Evolutionary conservation across 1,284 basidiomycete genomes (phyloP).

Genomic region (Spongispora temasekensis): DNA sequence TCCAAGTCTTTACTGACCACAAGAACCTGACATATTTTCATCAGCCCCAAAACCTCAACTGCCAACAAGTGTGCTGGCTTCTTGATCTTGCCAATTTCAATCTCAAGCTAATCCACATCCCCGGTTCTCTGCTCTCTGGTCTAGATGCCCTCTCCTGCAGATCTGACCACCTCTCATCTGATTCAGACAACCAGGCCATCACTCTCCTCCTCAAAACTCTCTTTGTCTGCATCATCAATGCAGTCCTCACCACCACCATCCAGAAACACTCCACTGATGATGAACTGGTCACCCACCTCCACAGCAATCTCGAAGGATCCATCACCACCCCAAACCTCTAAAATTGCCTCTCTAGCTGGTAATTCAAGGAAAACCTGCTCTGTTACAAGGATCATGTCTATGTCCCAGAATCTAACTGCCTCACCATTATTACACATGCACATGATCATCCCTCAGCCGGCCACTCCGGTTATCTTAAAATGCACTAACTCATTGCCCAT

Average conservation of each 20-base stretch:
- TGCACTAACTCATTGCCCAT: neutral
- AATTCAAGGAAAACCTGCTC: neutral
- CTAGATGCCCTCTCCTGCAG: neutral
- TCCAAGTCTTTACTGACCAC: neutral
- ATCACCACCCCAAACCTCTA: neutral
- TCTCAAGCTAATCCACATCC: neutral
- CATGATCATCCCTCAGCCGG: neutral
- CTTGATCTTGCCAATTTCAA: neutral
- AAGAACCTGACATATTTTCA: neutral
- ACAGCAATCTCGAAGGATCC: neutral
- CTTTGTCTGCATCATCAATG: neutral
- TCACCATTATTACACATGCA: too few relatives aligned
- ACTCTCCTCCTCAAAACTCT: neutral
- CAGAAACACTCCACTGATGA: accelerated
- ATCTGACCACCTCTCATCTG: neutral
- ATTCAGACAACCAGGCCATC: neutral
- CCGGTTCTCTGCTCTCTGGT: neutral
- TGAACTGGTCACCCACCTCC: neutral
- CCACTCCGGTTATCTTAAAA: neutral
- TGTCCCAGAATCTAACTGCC: neutral
- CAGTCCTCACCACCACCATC: neutral
- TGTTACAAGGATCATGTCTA: neutral
- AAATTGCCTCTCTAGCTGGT: neutral
- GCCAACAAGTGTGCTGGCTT: neutral
- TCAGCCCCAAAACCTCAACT: neutral